Percentiles rank a stretch among this genome's conserved stretches.
Conservation (phyloP, 148 eudicot genomes). For the Hydrangea macrophylla region DNA sequence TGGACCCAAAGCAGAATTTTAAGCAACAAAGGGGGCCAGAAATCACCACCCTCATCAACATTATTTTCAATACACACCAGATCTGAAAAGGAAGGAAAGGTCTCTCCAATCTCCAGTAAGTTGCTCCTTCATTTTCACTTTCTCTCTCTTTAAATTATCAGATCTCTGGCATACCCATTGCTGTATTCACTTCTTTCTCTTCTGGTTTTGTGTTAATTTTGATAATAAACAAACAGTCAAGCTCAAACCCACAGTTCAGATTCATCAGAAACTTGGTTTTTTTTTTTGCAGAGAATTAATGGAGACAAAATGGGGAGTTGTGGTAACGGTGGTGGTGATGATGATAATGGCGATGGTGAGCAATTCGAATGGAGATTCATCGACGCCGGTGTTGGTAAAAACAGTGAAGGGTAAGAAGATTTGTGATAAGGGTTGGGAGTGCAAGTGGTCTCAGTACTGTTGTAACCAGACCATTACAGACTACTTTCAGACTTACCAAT, state of each 20-base stretch:
- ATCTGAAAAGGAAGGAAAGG: neutral
- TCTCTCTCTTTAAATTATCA: neutral
- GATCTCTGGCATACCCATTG: neutral
- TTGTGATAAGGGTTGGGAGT: constrained; percentile 70
- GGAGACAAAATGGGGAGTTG: neutral
- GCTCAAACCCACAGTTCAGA: neutral
- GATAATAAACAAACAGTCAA: neutral
- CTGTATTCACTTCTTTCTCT: neutral
- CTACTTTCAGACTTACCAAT: constrained; percentile 58
- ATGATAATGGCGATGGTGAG: constrained; percentile 9
- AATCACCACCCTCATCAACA: neutral
- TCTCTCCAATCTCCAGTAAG: neutral
- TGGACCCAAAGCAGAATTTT: constrained; percentile 6
- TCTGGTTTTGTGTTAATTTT: neutral
- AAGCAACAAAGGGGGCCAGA: neutral
- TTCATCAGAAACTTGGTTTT: too few relatives aligned
- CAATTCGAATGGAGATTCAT: constrained; percentile 11
- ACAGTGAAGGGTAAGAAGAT: constrained; percentile 55
- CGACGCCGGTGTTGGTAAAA: constrained; percentile 36
- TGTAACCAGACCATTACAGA: constrained; percentile 75
- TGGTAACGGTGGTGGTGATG: neutral
- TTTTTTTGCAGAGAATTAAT: constrained; percentile 4
- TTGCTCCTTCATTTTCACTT: neutral
- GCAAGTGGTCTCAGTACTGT: constrained; percentile 51
- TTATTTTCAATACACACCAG: neutral